Evolutionary conservation across 495 filamentous ascomycete genomes (phyloP), one percentile per base, ranked within the genome.

Genomic region (Emericellopsis terricola): DNA sequence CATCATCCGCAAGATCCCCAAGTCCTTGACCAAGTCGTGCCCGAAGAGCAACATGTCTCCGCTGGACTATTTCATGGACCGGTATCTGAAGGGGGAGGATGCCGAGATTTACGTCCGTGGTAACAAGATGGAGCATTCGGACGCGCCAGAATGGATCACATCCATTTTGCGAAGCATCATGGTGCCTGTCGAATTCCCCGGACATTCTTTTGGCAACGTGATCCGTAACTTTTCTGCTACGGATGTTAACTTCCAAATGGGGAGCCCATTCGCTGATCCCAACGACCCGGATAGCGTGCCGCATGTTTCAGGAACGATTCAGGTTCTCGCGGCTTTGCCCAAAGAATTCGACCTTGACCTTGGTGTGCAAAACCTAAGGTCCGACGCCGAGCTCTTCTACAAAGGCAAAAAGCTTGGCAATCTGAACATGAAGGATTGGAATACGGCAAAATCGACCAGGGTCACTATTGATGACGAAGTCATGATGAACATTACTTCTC

Each of bases 221-320:
- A 75, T 97, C 49, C 76, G 73, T 37, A 85, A 83, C 36, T 92
- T 97, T 50, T 77, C 79, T 20, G 60, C 94, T 44, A 68, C 72
- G 2, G 68, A 93, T 49, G 81, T 87, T 7, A 71, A 84, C 43
- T 89, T 97, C 51, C 69, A 62, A 19, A 56, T 97, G 28, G 89
- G 89, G 1, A 64, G 81, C 44, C 77, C 76, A 10, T 67, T 74
- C 31, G 81, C 81, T 11, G 69, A 79, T 1, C 81, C 83, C 1
- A 71, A 66, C 34, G 68, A 76, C n/a, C 78, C 81, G 2, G 69
- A 77, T 17, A 61, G 79, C 0, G 68, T 77, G 37, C 84, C 84
- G 5, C 69, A 65, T 27, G 69, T 97, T 2, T 91, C 81, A 28
- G 86, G 85, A 2, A 66, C 75, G 26, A 78, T 94, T 16, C 60